phyloP scores from a whole-genome alignment of 768 basidiomycete genomes.

The Multifurca ochricompacta region DNA sequence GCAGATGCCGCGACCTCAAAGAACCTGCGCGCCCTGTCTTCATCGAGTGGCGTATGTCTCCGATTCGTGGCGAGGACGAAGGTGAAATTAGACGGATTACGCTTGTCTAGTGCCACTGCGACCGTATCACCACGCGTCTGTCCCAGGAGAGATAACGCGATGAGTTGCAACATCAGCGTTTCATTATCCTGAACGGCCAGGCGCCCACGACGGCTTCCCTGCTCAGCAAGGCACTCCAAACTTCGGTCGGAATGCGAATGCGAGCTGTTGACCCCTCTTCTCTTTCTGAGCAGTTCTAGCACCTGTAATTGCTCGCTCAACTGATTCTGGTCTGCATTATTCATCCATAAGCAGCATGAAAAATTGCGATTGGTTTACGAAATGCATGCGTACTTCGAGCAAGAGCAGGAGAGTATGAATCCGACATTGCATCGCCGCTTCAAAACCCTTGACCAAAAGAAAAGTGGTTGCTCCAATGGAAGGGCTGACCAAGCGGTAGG shows the following conservation, averaged over 20 bases:
- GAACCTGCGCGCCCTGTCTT: constrained; percentile 12
- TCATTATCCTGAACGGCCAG: constrained; percentile 12
- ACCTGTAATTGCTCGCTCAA: constrained; percentile 14
- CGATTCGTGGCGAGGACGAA: constrained; percentile 16
- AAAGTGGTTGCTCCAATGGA: neutral
- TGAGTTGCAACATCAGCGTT: constrained; percentile 14
- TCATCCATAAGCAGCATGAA: neutral
- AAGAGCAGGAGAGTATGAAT: constrained; percentile 4
- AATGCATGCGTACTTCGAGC: constrained; percentile 10
- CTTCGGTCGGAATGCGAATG: neutral
- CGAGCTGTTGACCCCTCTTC: neutral
- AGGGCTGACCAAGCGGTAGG: neutral
- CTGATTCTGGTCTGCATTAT: constrained; percentile 10
- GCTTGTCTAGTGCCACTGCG: constrained; percentile 17
- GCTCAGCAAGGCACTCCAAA: constrained; percentile 1
- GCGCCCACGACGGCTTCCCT: constrained; percentile 8
- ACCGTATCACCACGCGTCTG: constrained; percentile 15
- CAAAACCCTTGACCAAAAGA: neutral
- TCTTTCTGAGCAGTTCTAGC: constrained; percentile 7
- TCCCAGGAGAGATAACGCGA: constrained; percentile 16
- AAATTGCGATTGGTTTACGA: too few species aligned
- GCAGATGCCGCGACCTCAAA: constrained; percentile 9
- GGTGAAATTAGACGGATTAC: constrained; percentile 6
- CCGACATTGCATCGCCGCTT: constrained; percentile 17
- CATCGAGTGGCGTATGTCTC: neutral